Percentiles rank a stretch among this genome's conserved stretches.
phyloP scores from a whole-genome alignment of 2,329 filamentous ascomycete species.

The Aspergillus aculeatinus region DNA sequence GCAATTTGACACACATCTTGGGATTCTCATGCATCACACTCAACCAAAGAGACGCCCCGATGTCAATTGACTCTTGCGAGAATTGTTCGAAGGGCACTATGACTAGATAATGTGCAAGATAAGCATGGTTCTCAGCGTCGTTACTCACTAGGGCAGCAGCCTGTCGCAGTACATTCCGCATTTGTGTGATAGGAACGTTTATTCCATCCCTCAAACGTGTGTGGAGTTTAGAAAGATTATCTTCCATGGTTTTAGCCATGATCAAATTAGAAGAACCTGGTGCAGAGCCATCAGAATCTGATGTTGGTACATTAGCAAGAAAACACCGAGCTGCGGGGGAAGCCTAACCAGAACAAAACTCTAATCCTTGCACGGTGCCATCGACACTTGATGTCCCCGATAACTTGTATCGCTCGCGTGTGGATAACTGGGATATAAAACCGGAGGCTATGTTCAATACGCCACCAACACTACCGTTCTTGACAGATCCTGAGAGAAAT shows the following conservation, averaged over 20 bases:
- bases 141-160: conserved; percentile 85
- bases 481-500: conserved; percentile 59
- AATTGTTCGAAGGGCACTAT: conserved; percentile 91
- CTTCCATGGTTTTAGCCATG: conserved; percentile 49
- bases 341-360: conserved; percentile 19
- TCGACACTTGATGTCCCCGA: conserved; percentile 61
- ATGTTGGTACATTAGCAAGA: conserved; percentile 9
- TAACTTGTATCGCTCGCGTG: conserved; percentile 91
- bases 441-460: conserved; percentile 91
- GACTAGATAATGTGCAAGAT: conserved; percentile 83
- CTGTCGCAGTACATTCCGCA: conserved; percentile 77
- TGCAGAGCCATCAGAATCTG: conserved; percentile 12
- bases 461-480: conserved; percentile 67
- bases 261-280: conserved; percentile 14
- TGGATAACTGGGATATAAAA: conserved; percentile 95
- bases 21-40: conserved; percentile 97
- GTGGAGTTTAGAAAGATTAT: conserved; percentile 70
- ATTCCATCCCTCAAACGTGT: conserved; percentile 67
- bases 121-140: conserved; percentile 69
- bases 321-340: background rate
- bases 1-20: conserved; percentile 76
- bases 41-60: conserved; percentile 93
- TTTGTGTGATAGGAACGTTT: conserved; percentile 68
- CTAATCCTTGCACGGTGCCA: conserved; percentile 9
- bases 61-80: conserved; percentile 90